Evolutionary conservation across 495 filamentous ascomycete genomes (phyloP), one percentile per base, ranked within the genome.

Genomic region (Cercophora newfieldiana): DNA sequence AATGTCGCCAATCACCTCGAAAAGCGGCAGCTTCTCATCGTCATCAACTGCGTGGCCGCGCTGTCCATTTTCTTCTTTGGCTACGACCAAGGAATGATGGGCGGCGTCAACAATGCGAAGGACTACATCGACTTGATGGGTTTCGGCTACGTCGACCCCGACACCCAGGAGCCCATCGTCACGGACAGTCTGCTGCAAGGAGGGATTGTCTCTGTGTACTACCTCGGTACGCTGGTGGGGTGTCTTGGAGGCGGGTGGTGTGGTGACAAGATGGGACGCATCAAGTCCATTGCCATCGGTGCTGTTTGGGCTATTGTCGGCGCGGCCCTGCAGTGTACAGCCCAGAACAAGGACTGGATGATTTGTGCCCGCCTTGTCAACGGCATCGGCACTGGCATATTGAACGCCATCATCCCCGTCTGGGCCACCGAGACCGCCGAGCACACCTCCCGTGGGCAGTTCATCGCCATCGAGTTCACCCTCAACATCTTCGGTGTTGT

Each of bases 51-150:
- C 18, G 37, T 47, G 7, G 37, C 37, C 37, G 37, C 37, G 7
- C 18, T 47, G 18, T 51, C 56, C 21, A 84, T 85, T 59, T 85
- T 85, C 73, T 84, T 85, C 73, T 80, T 83, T 64, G 83, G 84
- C n/a, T 90, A 89, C 73, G 87, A 89, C 65, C 87, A 89, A 71
- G 89, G 90, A 63, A 86, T 92, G 82, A 92, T 91, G 88, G 85
- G 87, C 21, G 89, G 90, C 54, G 90, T 92, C 7, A 91, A 91
- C 72, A 26, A 29, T 24, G 55, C 71, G 29, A 26, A 78, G 7
- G 78, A 83, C 47, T 88, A 83, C 69, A 78, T 85, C 29, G 63
- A 77, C 16, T 74, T 66, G 66, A 64, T 71, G n/a, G 66, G 68
- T n/a, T 66, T 74, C 55, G 70, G 72, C 65, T 6, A 56, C n/a